Evolutionary conservation across 176 grass and related monocot species (phyloP).

Genomic region (Oryza glumipatula): DNA sequence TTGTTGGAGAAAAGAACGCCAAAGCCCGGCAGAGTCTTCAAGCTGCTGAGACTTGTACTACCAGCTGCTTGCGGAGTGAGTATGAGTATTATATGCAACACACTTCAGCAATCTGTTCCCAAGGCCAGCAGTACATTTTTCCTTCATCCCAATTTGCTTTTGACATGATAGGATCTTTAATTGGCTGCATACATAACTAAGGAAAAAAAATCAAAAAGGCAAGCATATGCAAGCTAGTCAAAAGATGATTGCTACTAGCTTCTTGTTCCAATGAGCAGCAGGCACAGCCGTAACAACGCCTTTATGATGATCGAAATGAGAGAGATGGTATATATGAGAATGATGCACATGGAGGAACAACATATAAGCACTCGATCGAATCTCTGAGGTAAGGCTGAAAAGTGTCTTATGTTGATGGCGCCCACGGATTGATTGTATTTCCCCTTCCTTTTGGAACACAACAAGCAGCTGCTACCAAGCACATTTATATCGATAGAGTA

Average conservation of each 20-base stretch:
- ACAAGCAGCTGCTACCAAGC: not conserved
- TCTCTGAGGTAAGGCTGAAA: conserved; percentile 8
- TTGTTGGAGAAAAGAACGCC: no score
- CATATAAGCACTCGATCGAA: not conserved
- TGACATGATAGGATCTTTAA: not conserved
- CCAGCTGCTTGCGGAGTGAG: no score
- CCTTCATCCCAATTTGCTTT: not conserved
- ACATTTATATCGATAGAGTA: not conserved
- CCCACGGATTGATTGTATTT: not conserved
- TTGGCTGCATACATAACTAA: not conserved
- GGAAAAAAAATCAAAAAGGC: not conserved
- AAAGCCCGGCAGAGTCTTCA: not conserved
- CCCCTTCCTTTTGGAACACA: not conserved
- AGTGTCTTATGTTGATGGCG: not conserved
- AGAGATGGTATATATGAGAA: not conserved
- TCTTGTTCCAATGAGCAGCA: not conserved
- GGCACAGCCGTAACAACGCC: not conserved
- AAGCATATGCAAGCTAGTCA: not conserved
- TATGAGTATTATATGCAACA: no score
- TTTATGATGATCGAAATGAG: not conserved
- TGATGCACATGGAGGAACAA: not conserved
- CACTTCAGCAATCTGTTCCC: no score
- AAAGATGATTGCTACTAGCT: not conserved
- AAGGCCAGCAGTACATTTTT: not conserved
- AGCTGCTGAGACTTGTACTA: no score